Conservation (phyloP, 192 early-diverging fungal genomes). For the Podila horticola region DNA sequence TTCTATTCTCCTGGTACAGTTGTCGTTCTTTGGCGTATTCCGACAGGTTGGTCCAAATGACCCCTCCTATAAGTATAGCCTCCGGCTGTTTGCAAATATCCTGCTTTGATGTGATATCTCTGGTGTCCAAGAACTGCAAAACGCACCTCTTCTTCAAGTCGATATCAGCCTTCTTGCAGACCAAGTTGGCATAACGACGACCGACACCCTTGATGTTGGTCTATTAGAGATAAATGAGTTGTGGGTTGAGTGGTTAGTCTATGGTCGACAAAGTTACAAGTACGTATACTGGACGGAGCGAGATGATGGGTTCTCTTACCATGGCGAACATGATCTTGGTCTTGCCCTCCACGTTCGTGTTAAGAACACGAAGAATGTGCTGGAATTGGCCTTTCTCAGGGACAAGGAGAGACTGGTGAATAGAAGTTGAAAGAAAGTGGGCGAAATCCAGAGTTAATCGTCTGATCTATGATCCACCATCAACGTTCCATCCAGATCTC, state of each 20-base stretch:
- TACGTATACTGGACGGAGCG: background rate
- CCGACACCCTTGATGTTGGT: conserved; percentile 98
- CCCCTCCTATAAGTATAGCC: too few species aligned
- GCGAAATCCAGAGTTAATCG: conserved; percentile 21
- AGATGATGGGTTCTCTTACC: conserved; percentile 37
- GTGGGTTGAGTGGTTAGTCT: background rate
- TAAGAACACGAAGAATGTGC: conserved; percentile 98
- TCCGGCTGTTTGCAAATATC: background rate
- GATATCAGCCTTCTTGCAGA: conserved; percentile 99
- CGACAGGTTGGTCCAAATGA: too few species aligned
- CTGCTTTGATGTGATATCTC: background rate
- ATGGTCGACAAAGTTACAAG: background rate
- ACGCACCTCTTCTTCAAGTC: conserved; percentile 92
- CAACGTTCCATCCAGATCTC: conserved; percentile 15
- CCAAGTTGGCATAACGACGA: conserved; percentile 98
- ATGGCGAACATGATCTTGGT: conserved; percentile 96
- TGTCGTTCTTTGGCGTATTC: too few species aligned
- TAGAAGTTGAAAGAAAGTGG: background rate
- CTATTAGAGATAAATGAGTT: conserved; percentile 12
- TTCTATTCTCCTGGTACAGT: too few species aligned
- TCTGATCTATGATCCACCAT: too few species aligned
- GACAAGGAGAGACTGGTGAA: conserved; percentile 85
- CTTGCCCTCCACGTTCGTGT: conserved; percentile 98
- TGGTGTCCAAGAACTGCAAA: conserved; percentile 11
- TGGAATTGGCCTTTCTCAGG: conserved; percentile 94